Base-by-base conservation (phyloP, 495 filamentous ascomycete genomes). In the Xylaria telfairii region DNA sequence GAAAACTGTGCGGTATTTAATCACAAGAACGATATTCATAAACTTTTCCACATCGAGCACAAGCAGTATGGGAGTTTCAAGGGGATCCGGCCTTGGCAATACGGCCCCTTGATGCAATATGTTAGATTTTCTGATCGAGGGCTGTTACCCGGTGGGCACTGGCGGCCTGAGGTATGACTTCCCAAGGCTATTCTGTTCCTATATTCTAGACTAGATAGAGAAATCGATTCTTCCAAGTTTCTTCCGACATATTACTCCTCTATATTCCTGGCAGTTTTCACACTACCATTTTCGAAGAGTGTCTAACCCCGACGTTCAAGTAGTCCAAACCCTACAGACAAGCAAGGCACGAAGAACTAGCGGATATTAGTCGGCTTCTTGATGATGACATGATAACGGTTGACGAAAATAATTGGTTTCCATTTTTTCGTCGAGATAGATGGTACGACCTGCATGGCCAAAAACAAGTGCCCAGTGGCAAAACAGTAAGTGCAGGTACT, bases 71-170 rank as follows among this genome's bases (percentile, higher is more conserved):
- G 2, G 37, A 0, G 9, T 46, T 32, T 17, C 41, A 46, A 12
- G 19, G 24, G 28, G 15, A 19, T 46, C 32, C 28, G 10, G 37
- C 41, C 41, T 17, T 64, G 61, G 61, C 24, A 30, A n/a, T 19
- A 30, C 15, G 24, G 17, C 26, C 5, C 41, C 37, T 44, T 46
- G 26, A 44, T 19, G 21, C 61, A 64, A 64, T 47, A 46, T 10
- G 61, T 64, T 30, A 44, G 37, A 30, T 64, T 46, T 64, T 64
- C 61, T 7, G 24, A 44, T 3, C 21, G 61, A 64, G 61, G 61
- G 8, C 37, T 64, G 6, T 30, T 64, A 46, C 61, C 61, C 12
- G 61, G 41, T 5, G 61, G 61, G 2, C 34, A 64, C 26, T 46
- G 41, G 24, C 37, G 41, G 41, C 24, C 61, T 64, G 26, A 26